Percentiles rank a stretch among this genome's conserved stretches.
These are phyloP conservation scores for Periglandula ipomoeae DNA, from an alignment of 2,329 filamentous ascomycete genomes.

Conservation along the genomic window DNA sequence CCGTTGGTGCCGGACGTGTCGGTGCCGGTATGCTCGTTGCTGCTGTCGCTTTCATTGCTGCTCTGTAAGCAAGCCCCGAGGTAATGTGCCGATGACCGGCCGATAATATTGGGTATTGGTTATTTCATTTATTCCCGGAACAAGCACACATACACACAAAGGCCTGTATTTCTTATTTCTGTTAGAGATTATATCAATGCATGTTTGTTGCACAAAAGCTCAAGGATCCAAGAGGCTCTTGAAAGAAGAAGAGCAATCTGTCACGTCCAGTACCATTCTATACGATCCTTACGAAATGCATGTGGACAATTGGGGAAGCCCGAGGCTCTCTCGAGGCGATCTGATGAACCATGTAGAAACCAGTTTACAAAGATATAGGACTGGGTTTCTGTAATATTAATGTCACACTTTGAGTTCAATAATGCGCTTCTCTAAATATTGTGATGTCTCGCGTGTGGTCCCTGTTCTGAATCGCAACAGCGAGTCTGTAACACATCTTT, in stretches of 20 bases:
- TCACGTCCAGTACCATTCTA: slow-evolving; percentile 33
- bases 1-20: slow-evolving; percentile 30
- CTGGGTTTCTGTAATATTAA: slow-evolving; percentile 26
- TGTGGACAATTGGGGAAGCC: slow-evolving; percentile 19
- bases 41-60: slow-evolving; percentile 34
- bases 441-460: not conserved
- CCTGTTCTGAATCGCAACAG: too few species aligned
- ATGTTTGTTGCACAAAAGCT: slow-evolving; percentile 7
- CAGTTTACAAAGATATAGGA: slow-evolving; percentile 20
- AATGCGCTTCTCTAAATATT: not conserved
- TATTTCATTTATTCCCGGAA: not conserved
- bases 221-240: not conserved
- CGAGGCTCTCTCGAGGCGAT: slow-evolving; percentile 5
- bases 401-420: slow-evolving; percentile 16
- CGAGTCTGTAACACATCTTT: too few species aligned
- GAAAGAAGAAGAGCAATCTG: not conserved
- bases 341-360: slow-evolving; percentile 17
- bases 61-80: slow-evolving; percentile 31
- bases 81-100: not conserved
- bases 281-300: slow-evolving; percentile 48
- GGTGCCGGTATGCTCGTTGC: slow-evolving; percentile 35
- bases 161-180: slow-evolving; percentile 1
- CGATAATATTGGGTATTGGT: not conserved
- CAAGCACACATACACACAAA: not conserved
- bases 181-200: slow-evolving; percentile 6